These are phyloP conservation scores for Cupressus sempervirens DNA, from an alignment of 75 land plant species.

Conservation along the genomic window DNA sequence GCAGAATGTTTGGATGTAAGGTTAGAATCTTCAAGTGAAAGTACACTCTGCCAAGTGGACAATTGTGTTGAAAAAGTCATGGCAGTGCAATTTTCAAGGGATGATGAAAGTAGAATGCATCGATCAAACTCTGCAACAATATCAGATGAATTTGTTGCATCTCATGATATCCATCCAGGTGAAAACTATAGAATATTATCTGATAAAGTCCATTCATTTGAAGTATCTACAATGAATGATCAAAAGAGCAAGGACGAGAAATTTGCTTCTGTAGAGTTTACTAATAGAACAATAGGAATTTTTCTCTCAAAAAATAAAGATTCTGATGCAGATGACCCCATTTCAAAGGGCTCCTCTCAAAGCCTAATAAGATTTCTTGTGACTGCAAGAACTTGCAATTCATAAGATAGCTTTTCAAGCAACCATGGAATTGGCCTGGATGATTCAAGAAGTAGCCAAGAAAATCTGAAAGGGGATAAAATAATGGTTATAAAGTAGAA, in stretches of 20 bases:
- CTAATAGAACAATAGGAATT: no score
- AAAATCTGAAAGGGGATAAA: not conserved
- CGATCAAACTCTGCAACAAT: not conserved
- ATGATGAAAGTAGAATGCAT: not conserved
- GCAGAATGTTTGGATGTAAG: slow-evolving; percentile 6
- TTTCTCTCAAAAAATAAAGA: no score
- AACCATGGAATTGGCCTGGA: not conserved
- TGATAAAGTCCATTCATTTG: not conserved
- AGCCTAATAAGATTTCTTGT: no score
- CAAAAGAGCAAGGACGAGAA: no score
- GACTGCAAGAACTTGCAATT: not conserved
- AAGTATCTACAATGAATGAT: no score
- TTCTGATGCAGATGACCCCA: no score
- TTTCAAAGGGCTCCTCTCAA: no score
- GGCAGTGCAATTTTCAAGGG: not conserved
- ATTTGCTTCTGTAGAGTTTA: no score
- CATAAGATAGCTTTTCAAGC: not conserved
- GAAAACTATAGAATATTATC: not conserved
- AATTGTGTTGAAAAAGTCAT: not conserved
- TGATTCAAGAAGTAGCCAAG: not conserved
- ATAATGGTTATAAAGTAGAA: not conserved
- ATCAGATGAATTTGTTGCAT: not conserved
- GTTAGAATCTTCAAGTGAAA: not conserved
- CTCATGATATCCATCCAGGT: not conserved
- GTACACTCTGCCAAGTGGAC: not conserved